phyloP scores from a whole-genome alignment of 1,139 yeast species.

The Geotrichum aggregatum region DNA sequence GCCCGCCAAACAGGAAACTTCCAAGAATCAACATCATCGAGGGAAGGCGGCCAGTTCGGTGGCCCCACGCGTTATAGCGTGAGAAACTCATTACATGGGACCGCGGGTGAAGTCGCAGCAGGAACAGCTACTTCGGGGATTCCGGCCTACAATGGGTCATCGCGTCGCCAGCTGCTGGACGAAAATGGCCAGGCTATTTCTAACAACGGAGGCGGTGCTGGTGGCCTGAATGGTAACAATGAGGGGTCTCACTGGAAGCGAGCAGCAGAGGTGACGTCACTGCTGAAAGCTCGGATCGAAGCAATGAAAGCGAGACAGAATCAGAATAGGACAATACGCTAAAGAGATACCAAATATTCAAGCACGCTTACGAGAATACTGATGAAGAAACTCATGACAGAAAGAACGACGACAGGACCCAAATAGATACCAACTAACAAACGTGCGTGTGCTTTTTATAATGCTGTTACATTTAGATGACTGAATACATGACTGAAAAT shows the following conservation, averaged over 20 bases:
- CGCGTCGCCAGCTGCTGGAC: not conserved
- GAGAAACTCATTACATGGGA: not conserved
- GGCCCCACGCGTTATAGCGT: not conserved
- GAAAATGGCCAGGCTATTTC: not conserved
- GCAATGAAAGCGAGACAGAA: constrained; percentile 63
- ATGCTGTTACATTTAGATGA: no score
- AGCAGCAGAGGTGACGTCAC: constrained; percentile 86
- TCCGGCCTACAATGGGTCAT: constrained; percentile 4
- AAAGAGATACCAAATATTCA: no score
- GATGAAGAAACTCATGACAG: no score
- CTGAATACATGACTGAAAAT: no score
- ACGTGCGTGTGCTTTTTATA: no score
- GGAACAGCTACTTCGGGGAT: not conserved
- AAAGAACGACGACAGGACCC: no score
- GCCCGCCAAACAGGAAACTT: not conserved
- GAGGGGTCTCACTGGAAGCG: constrained; percentile 59
- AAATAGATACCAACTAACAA: no score
- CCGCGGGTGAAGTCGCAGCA: not conserved
- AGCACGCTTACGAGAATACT: no score
- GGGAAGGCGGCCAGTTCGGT: constrained; percentile 1
- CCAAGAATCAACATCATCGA: not conserved
- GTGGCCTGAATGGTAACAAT: not conserved
- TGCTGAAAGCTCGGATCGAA: constrained; percentile 79
- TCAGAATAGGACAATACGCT: constrained; percentile 1
- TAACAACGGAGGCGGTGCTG: not conserved